Evolutionary conservation across 257 asterid genomes (phyloP), one percentile per base, ranked within the genome.

Genomic region (Oldenlandia corymbosa): DNA sequence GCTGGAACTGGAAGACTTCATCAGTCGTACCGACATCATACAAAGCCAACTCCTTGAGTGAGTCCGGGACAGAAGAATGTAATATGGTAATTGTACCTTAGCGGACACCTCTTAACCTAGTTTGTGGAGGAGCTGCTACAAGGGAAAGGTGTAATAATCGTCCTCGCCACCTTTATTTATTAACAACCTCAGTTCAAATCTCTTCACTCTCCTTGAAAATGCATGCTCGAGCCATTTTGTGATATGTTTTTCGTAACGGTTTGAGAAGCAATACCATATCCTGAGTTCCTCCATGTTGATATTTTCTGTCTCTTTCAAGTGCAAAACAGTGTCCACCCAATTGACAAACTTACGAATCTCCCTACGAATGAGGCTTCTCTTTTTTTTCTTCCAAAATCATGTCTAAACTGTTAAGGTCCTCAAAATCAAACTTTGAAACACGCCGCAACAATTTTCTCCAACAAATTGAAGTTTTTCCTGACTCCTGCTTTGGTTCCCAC

Each of bases 391-490:
- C 6, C 5, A 42, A 11, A 12, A 42, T 5, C 48, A 2, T 42
- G 16, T 13, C 16, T 14, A 42, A 4, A 39, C 2, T 5, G 13
- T 5, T 39, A 39, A 39, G 45, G 32, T 14, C 62, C 14, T 52
- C 59, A 58, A 68, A 57, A 58, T 68, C 17, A 37, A 68, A 66
- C 34, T 36, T 10, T 7, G 27, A 2, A 57, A 32, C 50, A 5
- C 16, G 10, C 30, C 2, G 52, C 74, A 55, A 42, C 30, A 69
- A 52, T 21, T n/a, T 13, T 34, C 11, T 28, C 64, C 73, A 69
- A 0, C 68, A 41, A 43, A 31, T 61, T 28, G 68, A 69, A 20
- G 62, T 52, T 47, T 69, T 17, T 12, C 47, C 48, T 39, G 68
- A 61, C 63, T 69, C 73, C 54, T 48, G n/a, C n/a, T n/a, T n/a